Evolutionary conservation across 1,284 basidiomycete genomes (phyloP).

Genomic region (Schizopora paradoxa): DNA sequence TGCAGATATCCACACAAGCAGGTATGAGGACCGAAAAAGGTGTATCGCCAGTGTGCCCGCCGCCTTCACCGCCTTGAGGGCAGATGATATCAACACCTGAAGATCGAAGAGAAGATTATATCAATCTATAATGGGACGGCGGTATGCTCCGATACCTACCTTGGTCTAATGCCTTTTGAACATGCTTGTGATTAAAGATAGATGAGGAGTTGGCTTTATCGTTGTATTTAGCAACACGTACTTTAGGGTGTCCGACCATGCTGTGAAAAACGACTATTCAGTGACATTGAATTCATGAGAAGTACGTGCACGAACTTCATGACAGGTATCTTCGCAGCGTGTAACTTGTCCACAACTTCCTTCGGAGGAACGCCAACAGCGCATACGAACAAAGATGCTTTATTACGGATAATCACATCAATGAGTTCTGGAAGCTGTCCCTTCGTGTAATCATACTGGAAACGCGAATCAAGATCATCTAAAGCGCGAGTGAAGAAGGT

Average conservation of each 20-base stretch:
- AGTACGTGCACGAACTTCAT: conserved; percentile 65
- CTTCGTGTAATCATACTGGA: conserved; percentile 68
- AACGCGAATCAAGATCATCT: conserved; percentile 5
- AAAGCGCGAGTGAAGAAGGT: not conserved
- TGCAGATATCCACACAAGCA: conserved; percentile 73
- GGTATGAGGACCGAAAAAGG: conserved; percentile 78
- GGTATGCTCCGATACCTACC: conserved; percentile 31
- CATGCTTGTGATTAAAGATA: conserved; percentile 47
- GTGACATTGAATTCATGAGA: conserved; percentile 3
- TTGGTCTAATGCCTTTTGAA: conserved; percentile 70
- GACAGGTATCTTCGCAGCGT: conserved; percentile 71
- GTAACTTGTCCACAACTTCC: conserved; percentile 74
- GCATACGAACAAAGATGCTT: conserved; percentile 76
- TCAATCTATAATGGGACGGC: not conserved
- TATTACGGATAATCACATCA: conserved; percentile 74
- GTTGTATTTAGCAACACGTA: too few species aligned
- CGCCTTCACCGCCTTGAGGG: conserved; percentile 74
- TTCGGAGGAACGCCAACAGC: conserved; percentile 84
- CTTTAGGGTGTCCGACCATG: conserved; percentile 89
- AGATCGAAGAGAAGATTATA: not conserved
- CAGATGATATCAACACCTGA: conserved; percentile 83
- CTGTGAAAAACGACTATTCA: conserved; percentile 30
- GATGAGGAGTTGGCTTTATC: not conserved
- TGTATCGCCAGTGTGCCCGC: conserved; percentile 74
- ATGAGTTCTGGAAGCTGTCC: conserved; percentile 72